Conservation (phyloP, 495 filamentous ascomycete species). For the Aspergillus homomorphus region DNA sequence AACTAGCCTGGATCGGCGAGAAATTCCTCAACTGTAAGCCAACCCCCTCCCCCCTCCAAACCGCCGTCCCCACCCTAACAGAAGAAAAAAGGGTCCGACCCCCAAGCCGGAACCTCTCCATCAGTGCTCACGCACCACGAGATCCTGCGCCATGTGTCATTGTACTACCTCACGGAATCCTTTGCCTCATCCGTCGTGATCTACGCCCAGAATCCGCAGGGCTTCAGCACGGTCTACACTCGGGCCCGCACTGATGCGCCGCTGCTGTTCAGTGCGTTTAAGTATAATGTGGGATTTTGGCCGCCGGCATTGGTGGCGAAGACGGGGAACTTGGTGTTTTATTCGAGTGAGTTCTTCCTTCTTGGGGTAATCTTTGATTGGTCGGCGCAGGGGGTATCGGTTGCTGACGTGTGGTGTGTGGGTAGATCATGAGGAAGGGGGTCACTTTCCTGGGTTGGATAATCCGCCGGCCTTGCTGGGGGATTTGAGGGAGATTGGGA, state of each 20-base stretch:
- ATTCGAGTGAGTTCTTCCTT: slow-evolving; percentile 18
- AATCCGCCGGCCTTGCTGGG: slow-evolving; percentile 8
- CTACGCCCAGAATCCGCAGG: slow-evolving; percentile 19
- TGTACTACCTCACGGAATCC: slow-evolving; percentile 29
- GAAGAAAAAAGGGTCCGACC: slow-evolving; percentile 5
- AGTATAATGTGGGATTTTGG: slow-evolving; percentile 6
- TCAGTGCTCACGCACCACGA: slow-evolving; percentile 3
- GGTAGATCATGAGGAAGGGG: slow-evolving; percentile 22
- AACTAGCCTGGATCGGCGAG: slow-evolving; percentile 36
- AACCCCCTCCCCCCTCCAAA: too few species aligned
- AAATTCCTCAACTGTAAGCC: slow-evolving; percentile 18
- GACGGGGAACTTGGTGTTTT: slow-evolving; percentile 26
- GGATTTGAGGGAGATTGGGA: background rate
- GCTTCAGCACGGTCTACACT: background rate
- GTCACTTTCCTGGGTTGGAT: slow-evolving; percentile 25
- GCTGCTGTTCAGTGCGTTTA: slow-evolving; percentile 13
- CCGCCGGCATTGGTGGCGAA: slow-evolving; percentile 6
- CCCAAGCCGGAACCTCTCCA: slow-evolving; percentile 19
- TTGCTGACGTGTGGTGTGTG: background rate
- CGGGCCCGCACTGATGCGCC: background rate
- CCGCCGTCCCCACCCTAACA: too few species aligned
- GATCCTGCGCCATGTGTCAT: slow-evolving; percentile 26
- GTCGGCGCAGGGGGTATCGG: background rate
- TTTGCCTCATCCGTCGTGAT: slow-evolving; percentile 16
- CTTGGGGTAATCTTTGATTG: background rate